These are phyloP conservation scores for Xylaria sp. DNA, from an alignment of 2,329 filamentous ascomycete genomes.

Conservation along the genomic window DNA sequence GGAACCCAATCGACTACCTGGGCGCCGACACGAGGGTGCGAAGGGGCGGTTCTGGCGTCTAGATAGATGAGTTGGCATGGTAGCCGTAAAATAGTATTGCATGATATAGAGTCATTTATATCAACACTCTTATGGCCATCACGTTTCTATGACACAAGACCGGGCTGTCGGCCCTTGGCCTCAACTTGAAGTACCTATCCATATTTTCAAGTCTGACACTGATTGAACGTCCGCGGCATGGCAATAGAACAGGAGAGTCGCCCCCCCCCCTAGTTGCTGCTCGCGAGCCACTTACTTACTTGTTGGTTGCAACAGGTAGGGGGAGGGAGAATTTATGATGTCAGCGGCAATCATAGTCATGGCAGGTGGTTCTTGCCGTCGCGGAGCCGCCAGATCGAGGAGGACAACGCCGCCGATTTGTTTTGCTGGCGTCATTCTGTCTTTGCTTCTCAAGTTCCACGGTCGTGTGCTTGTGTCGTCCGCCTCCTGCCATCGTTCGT, in stretches of 20 bases:
- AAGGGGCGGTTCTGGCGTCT: conserved; percentile 34
- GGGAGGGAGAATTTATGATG: not conserved
- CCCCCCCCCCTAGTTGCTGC: not conserved
- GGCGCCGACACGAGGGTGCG: conserved; percentile 46
- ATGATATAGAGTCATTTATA: not conserved
- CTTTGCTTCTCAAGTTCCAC: not conserved
- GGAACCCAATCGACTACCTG: conserved; percentile 81
- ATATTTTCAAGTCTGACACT: too few species aligned
- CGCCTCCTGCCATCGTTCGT: not conserved
- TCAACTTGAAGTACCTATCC: not conserved
- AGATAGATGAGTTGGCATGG: conserved; percentile 3
- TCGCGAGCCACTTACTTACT: conserved; percentile 7
- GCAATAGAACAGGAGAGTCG: not conserved
- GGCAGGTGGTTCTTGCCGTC: conserved; percentile 15
- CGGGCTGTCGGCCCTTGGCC: not conserved
- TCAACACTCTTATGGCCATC: not conserved
- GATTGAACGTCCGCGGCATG: not conserved
- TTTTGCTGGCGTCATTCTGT: not conserved
- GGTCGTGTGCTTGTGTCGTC: not conserved
- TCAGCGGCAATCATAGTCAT: not conserved
- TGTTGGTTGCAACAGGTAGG: not conserved
- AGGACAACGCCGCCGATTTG: not conserved
- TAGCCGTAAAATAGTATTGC: not conserved
- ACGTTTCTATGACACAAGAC: not conserved
- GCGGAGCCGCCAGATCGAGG: not conserved